phyloP scores from a whole-genome alignment of 2,329 filamentous ascomycete species.

The Lachnellula occidentalis region DNA sequence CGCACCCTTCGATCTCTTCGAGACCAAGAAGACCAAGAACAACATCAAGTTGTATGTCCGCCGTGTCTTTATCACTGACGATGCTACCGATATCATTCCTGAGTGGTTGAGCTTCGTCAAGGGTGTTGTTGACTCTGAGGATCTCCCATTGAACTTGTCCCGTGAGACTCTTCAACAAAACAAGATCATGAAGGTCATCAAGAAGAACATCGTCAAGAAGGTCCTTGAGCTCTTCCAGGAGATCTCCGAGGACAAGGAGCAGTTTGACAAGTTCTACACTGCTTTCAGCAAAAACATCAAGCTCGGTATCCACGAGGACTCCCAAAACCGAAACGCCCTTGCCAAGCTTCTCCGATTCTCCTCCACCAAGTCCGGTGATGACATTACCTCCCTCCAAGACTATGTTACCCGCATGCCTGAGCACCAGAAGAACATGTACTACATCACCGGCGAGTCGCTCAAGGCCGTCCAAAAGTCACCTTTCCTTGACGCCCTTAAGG shows the following conservation, averaged over 20 bases:
- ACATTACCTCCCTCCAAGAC: conserved; percentile 90
- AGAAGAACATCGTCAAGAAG: conserved; percentile 99
- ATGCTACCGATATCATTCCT: conserved; percentile 97
- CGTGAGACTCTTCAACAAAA: conserved; percentile 99
- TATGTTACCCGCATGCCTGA: conserved; percentile 99
- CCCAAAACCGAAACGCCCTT: conserved; percentile 86
- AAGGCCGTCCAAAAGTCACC: conserved; percentile 98
- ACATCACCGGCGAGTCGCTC: conserved; percentile 99
- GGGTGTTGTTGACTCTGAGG: conserved; percentile 99
- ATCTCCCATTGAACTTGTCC: conserved; percentile 97
- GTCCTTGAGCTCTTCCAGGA: conserved; percentile 98
- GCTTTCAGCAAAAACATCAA: conserved; percentile 99
- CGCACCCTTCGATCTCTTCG: conserved; percentile 98
- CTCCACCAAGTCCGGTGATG: conserved; percentile 98
- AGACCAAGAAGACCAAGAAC: conserved; percentile 99
- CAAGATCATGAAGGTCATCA: conserved; percentile 99
- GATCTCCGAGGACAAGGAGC: conserved; percentile 99
- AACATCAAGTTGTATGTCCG: conserved; percentile 99
- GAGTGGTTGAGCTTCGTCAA: conserved; percentile 99
- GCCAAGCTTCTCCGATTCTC: conserved; percentile 99
- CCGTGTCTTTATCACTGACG: conserved; percentile 99
- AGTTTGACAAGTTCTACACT: conserved; percentile 99
- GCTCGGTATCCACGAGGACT: conserved; percentile 99
- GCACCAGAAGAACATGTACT: conserved; percentile 99
- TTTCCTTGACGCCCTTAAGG: conserved; percentile 97